Evolutionary conservation across 192 early-diverging fungal genomes (phyloP).

Genomic region (Backusella parvicylindrica): DNA sequence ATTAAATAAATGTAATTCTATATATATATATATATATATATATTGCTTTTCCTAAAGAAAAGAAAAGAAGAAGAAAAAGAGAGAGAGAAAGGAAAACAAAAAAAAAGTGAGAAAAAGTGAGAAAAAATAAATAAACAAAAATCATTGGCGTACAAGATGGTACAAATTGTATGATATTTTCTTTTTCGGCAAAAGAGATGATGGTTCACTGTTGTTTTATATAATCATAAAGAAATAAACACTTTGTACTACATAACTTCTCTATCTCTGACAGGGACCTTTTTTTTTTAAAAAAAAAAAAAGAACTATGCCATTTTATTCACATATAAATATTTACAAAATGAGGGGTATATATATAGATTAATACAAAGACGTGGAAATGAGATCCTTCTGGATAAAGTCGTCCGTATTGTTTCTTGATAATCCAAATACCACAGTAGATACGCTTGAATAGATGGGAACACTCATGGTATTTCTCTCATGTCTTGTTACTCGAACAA

Average conservation of each 20-base stretch:
- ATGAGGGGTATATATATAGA: neutral
- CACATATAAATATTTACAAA: neutral
- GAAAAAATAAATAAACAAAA: neutral
- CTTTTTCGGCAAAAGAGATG: constrained; percentile 3
- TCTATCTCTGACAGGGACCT: too few species aligned
- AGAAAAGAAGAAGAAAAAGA: neutral
- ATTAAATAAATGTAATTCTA: neutral
- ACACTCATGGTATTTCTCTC: neutral
- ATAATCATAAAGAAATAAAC: neutral
- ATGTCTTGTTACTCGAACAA: neutral
- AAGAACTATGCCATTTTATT: too few species aligned
- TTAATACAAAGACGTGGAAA: constrained; percentile 8
- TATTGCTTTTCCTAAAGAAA: neutral
- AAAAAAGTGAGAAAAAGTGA: neutral
- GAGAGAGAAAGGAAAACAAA: neutral
- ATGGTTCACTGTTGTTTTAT: neutral
- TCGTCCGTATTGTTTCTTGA: constrained; percentile 16
- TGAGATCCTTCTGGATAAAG: constrained; percentile 22
- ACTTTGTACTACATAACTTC: neutral
- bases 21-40: neutral
- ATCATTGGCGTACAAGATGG: constrained; percentile 1
- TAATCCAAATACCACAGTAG: neutral
- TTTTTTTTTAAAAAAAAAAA: too few species aligned
- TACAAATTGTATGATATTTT: constrained; percentile 2
- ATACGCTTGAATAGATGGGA: neutral